Evolutionary conservation across 208 protist species (phyloP).

Genomic region (Trypanosoma lewisi): DNA sequence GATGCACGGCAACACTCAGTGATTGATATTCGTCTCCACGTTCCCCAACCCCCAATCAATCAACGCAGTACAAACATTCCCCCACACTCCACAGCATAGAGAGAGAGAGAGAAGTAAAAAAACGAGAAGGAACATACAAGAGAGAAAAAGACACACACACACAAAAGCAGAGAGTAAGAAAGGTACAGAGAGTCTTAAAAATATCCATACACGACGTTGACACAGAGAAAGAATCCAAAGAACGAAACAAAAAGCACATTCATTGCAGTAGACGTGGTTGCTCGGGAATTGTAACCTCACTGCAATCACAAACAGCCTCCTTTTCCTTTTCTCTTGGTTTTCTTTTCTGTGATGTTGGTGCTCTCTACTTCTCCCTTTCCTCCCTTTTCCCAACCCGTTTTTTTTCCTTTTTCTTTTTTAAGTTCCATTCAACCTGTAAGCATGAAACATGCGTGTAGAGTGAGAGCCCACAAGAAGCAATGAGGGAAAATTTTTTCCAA

Average conservation of each 20-base stretch:
- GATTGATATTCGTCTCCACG: not conserved
- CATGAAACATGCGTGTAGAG: too few species aligned
- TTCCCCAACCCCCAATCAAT: not conserved
- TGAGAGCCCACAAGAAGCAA: too few species aligned
- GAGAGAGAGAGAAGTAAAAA: not conserved
- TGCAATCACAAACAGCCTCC: not conserved
- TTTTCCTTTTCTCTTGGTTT: not conserved
- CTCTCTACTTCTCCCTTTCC: constrained; percentile 1
- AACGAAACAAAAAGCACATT: constrained; percentile 10
- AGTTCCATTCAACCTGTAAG: too few species aligned
- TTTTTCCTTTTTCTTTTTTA: too few species aligned
- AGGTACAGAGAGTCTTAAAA: not conserved
- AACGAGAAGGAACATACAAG: not conserved
- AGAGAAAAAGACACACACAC: not conserved
- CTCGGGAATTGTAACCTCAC: too few species aligned
- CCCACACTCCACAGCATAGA: too few species aligned
- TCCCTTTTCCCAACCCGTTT: too few species aligned
- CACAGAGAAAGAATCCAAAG: not conserved
- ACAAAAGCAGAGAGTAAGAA: not conserved
- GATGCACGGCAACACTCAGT: too few species aligned
- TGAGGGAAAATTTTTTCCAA: too few species aligned
- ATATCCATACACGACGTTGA: too few species aligned
- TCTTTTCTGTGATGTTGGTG: constrained; percentile 9
- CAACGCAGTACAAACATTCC: too few species aligned
- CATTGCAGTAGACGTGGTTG: too few species aligned